Evolutionary conservation across 768 basidiomycete genomes (phyloP), one percentile per base, ranked within the genome.

Genomic region (Leccinellum rugosiceps): DNA sequence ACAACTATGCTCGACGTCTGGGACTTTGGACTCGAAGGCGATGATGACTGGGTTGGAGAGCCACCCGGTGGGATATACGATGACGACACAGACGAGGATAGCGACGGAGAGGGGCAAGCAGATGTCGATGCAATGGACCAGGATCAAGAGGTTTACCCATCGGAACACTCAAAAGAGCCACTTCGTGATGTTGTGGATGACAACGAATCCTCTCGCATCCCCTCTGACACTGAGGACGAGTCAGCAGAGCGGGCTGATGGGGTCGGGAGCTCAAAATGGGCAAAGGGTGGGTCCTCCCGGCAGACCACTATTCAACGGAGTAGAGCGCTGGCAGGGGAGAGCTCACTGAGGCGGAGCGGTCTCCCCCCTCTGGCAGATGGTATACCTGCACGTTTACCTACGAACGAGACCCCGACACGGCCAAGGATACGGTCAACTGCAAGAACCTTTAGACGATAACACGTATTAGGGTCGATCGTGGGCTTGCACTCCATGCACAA

Each of bases 1-100:
- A 73, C 82, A 6, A 93, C 92, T 4, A 86, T 90, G 56, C 76
- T 94, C 53, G 92, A 94, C 66, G 92, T 94, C 25, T 94, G 91
- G 91, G 90, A 94, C 77, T 94, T 93, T 69, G 92, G 88, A 15
- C 79, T 77, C 50, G 88, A 86, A 55, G 67, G 74, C 11, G 88
- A 87, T 57, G 87, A 88, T n/a, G 88, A 85, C 52, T 92, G 91
- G 90, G 76, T 88, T 47, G 89, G 90, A 11, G 90, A 92, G 67
- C 87, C 88, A 0, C 80, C 86, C 13, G 82, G 82, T 41, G 87
- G 88, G 13, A 73, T 89, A 47, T 90, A 92, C 65, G 90, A 92
- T 63, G 88, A 84, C 45, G 79, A 78, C 56, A 77, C 83, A 41
- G 81, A 80, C 51, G 70, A 75, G 61, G 68, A 76, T 35, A 67